Conservation (phyloP, 106 monocot species). For the Apostasia shenzhenica region DNA sequence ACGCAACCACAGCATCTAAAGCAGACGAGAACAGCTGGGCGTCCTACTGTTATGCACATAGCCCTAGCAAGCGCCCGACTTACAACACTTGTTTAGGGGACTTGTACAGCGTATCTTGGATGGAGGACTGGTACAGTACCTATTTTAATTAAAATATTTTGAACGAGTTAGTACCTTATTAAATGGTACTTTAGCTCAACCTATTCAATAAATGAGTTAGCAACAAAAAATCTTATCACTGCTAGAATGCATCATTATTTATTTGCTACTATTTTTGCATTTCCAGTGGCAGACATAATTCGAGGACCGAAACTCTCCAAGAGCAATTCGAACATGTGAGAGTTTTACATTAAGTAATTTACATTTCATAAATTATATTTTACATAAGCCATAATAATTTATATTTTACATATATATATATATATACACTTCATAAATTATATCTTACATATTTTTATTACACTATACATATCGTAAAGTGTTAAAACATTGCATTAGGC, state of each 20-base stretch:
- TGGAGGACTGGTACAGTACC: constrained; percentile 68
- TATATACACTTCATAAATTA: no score
- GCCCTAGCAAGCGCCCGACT: constrained; percentile 38
- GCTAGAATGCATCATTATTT: not conserved
- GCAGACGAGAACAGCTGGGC: constrained; percentile 68
- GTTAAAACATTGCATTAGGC: no score
- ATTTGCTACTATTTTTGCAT: constrained; percentile 5
- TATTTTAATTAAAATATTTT: not conserved
- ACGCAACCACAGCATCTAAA: constrained; percentile 76
- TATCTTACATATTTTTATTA: no score
- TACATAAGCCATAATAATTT: no score
- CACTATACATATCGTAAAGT: no score
- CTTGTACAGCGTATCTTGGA: constrained; percentile 71
- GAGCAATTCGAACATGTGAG: constrained; percentile 77
- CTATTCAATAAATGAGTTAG: not conserved
- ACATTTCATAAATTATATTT: no score
- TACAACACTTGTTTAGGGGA: constrained; percentile 71
- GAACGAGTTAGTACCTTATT: not conserved
- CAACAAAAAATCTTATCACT: no score
- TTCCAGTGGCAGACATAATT: constrained; percentile 67
- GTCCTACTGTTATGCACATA: constrained; percentile 55
- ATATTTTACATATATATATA: no score
- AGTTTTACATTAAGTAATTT: not conserved
- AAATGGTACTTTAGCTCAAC: not conserved
- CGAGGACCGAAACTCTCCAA: constrained; percentile 57